phyloP scores from a whole-genome alignment of 768 basidiomycete genomes.

The Pleurotus eryngii region DNA sequence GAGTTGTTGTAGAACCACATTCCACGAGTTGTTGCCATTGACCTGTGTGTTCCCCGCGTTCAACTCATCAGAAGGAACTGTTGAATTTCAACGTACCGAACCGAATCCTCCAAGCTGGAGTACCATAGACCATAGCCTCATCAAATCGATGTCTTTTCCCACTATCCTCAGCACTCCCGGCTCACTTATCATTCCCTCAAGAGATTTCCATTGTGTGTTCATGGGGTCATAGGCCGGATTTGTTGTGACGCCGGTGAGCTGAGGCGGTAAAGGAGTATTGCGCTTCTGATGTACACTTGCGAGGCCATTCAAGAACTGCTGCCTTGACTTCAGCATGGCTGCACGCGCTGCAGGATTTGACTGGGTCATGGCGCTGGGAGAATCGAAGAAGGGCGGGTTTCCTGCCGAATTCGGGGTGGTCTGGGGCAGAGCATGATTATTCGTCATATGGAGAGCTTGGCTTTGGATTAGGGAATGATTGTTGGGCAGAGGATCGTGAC shows the following conservation, averaged over 20 bases:
- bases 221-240: conserved; percentile 59
- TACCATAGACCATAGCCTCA: conserved; percentile 67
- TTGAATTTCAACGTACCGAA: conserved; percentile 43
- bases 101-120: conserved; percentile 56
- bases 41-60: conserved; percentile 30
- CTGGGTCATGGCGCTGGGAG: conserved; percentile 33
- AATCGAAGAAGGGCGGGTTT: conserved; percentile 42
- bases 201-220: conserved; percentile 58
- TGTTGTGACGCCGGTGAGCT: conserved; percentile 55
- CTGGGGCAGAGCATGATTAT: conserved; percentile 30
- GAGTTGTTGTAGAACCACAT: conserved; percentile 47
- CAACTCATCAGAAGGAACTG: conserved; percentile 12
- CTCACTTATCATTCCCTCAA: conserved; percentile 58
- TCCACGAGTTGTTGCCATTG: conserved; percentile 53
- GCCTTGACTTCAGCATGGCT: conserved; percentile 43
- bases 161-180: conserved; percentile 64
- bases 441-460: conserved; percentile 42
- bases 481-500: conserved; percentile 39
- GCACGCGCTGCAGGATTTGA: conserved; percentile 25
- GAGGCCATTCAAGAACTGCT: conserved; percentile 58
- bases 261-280: conserved; percentile 69
- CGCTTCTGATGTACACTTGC: conserved; percentile 56
- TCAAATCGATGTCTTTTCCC: conserved; percentile 74
- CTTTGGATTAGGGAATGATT: conserved; percentile 19
- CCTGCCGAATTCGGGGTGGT: conserved; percentile 32